Evolutionary conservation across 2,329 filamentous ascomycete species (phyloP).

Genomic region (Pyrenophora graminea): DNA sequence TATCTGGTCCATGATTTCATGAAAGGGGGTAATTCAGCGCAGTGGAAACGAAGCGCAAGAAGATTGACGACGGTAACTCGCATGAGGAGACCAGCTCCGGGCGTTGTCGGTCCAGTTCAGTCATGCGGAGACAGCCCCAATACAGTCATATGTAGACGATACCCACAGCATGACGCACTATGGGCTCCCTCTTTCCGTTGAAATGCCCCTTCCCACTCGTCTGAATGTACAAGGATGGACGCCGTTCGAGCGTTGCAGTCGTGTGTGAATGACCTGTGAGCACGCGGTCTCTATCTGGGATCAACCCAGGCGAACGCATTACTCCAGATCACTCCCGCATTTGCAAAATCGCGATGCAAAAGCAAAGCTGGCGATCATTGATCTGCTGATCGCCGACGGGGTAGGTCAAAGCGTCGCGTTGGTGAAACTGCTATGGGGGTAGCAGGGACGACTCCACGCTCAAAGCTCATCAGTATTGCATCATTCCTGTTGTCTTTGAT

Average conservation of each 20-base stretch:
- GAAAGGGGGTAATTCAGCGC: not conserved
- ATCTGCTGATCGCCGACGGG: not conserved
- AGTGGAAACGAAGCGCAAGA: not conserved
- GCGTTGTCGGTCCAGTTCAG: not conserved
- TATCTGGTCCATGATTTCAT: constrained; percentile 3
- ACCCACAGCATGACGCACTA: constrained; percentile 4
- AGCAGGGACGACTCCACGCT: not conserved
- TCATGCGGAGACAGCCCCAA: not conserved
- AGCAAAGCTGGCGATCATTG: constrained; percentile 2
- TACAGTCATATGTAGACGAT: not conserved
- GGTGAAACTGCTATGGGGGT: constrained; percentile 1
- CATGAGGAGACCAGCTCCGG: not conserved
- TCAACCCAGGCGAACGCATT: not conserved
- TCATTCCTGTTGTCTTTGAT: not conserved
- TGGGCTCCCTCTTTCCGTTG: not conserved
- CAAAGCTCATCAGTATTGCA: not conserved
- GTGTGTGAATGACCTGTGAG: not conserved
- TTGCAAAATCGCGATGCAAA: constrained; percentile 3
- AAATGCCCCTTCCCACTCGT: not conserved
- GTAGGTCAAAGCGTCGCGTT: not conserved
- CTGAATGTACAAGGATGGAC: constrained; percentile 9
- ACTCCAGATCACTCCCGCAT: not conserved
- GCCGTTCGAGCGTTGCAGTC: constrained; percentile 4
- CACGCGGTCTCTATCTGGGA: not conserved
- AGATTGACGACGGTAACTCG: not conserved